A percentile compares a stretch with the other conserved stretches of the same genome.
These are phyloP conservation scores for Linnemannia elongata DNA, from an alignment of 192 early-diverging fungal species.

Conservation along the genomic window DNA sequence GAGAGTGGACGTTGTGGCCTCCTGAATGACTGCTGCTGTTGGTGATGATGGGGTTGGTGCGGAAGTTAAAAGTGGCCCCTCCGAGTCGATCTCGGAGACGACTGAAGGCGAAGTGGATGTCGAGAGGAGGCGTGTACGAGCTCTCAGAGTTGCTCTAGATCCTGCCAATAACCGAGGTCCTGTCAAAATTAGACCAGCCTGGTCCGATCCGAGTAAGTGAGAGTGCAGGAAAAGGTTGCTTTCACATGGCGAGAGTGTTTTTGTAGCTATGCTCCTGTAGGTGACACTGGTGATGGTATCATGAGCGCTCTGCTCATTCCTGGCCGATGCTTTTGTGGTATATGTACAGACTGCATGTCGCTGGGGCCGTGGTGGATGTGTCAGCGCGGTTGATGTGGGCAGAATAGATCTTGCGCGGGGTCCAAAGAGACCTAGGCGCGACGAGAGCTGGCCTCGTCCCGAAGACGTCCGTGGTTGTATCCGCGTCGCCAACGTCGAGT, in stretches of 20 bases:
- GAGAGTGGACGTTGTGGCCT: neutral
- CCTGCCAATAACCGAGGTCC: neutral
- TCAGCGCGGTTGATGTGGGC: constrained; percentile 1
- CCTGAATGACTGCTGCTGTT: constrained; percentile 5
- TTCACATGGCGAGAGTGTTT: neutral
- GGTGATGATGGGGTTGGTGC: constrained; percentile 14
- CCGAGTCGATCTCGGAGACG: neutral
- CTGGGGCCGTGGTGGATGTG: constrained; percentile 6
- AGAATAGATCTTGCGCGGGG: neutral
- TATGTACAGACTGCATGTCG: constrained; percentile 16
- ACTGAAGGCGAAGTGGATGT: neutral
- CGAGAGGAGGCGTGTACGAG: neutral
- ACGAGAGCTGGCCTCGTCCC: constrained; percentile 8
- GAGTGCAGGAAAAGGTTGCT: neutral
- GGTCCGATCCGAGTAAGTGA: neutral
- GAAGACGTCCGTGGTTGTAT: constrained; percentile 13
- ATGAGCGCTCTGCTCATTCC: neutral
- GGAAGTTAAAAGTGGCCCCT: constrained; percentile 7
- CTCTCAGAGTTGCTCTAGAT: neutral
- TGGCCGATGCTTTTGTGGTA: constrained; percentile 15
- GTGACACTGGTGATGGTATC: neutral
- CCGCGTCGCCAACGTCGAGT: constrained; percentile 7
- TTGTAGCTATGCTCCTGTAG: neutral
- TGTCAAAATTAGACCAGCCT: neutral
- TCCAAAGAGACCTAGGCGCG: constrained; percentile 24